Evolutionary conservation across 2,329 filamentous ascomycete genomes (phyloP), one percentile per base, ranked within the genome.

Genomic region (Fusarium sp.): DNA sequence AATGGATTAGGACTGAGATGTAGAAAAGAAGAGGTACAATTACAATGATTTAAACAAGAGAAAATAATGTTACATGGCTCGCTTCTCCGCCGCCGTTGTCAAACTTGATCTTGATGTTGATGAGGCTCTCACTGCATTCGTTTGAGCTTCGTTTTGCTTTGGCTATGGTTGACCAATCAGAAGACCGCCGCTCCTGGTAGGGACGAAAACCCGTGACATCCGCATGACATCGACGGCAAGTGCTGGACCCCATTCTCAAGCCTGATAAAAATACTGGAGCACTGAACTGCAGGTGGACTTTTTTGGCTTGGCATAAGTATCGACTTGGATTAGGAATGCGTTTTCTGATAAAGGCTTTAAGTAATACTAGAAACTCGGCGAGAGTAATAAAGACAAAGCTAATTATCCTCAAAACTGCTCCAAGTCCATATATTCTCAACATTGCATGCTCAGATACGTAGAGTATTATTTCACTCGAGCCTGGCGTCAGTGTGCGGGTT

Each of bases 201-300:
- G 45, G 43, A 65, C 34, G 35, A 61, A 68, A 63, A 48, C 65
- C 61, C 65, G 65, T 68, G 65, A 68, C 65, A 56, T 56, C 31
- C 15, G 22, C 35, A 61, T 61, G 61, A 51, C 61, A 62, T 63
- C 32, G 48, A 34, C 43, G 15, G 44, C 19, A 19, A 19, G 19
- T 19, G 19, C 19, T 19, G 44, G 22, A 35, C 47, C 45, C 40
- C 52, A 24, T 12, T 39, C 39, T 19, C 60, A 48, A 12, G 31
- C 5, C 12, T 34, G 31, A 34, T 34, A 34, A 34, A 34, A 34
- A 5, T 34, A 34, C n/a, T n/a, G 31, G 12, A 6, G 12, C 31
- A n/a, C 19, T 19, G 19, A 19, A 10, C 31, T 34, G 12, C 13
- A 13, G 31, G 31, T 34, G 11, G 31, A n/a, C 31, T 12, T n/a